Percentiles rank a stretch among this genome's conserved stretches.
Evolutionary conservation across 306 rosid genomes (phyloP).

Genomic region (Styphnolobium japonicum): DNA sequence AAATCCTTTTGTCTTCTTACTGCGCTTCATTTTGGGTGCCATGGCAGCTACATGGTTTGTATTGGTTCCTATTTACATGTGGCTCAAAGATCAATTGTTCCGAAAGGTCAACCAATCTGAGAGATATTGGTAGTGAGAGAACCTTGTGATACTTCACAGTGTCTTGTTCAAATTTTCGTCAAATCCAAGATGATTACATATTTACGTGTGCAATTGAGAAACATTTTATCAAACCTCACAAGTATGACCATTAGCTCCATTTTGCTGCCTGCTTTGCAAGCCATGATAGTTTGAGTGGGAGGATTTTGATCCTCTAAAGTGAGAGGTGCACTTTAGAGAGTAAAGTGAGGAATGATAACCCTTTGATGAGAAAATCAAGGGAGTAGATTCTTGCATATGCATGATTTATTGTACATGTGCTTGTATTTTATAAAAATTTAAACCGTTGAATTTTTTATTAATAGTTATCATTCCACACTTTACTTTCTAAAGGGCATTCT

Average conservation of each 20-base stretch:
- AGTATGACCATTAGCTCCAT: slow-evolving; percentile 3
- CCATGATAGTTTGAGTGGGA: slow-evolving; percentile 24
- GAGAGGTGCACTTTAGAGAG: too few species aligned
- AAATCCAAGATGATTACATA: slow-evolving; percentile 25
- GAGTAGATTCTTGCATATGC: too few species aligned
- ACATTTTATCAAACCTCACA: too few species aligned
- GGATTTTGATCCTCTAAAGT: too few species aligned
- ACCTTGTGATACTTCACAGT: slow-evolving; percentile 18
- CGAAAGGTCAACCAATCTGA: slow-evolving; percentile 81
- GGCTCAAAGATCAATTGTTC: slow-evolving; percentile 90
- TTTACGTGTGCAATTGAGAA: too few species aligned
- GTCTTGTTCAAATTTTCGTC: slow-evolving; percentile 17
- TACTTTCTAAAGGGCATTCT: too few species aligned
- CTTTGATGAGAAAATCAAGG: too few species aligned
- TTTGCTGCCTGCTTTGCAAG: slow-evolving; percentile 8
- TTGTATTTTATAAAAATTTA: too few species aligned
- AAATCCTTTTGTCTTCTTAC: slow-evolving; percentile 51
- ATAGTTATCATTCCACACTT: too few species aligned
- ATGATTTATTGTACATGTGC: too few species aligned
- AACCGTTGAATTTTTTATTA: too few species aligned
- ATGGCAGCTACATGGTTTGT: slow-evolving; percentile 80
- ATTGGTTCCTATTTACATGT: slow-evolving; percentile 86
- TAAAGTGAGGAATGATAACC: too few species aligned
- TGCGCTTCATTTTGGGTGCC: slow-evolving; percentile 69
- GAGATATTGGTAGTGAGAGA: slow-evolving; percentile 27